A percentile compares a stretch with the other conserved stretches of the same genome.
phyloP scores from a whole-genome alignment of 2,329 filamentous ascomycete genomes.

The Penicillium glabrum region DNA sequence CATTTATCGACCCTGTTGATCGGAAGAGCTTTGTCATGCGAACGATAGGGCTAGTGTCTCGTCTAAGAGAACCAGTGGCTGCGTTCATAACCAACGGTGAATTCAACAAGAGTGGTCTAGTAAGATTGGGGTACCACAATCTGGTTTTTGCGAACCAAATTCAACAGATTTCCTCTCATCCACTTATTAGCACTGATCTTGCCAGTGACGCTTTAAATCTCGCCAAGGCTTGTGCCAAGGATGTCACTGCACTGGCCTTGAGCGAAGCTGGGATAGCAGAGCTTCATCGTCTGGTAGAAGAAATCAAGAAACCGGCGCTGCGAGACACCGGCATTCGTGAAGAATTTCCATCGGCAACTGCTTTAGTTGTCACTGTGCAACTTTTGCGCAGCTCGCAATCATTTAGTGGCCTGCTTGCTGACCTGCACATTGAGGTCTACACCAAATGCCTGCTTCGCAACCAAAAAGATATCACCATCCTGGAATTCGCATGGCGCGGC shows the following conservation, averaged over 20 bases:
- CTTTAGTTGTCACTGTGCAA: conserved; percentile 49
- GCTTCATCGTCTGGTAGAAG: conserved; percentile 47
- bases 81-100: conserved; percentile 14
- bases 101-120: conserved; percentile 17
- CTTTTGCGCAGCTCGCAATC: conserved; percentile 34
- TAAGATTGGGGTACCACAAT: conserved; percentile 31
- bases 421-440: conserved; percentile 38
- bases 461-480: conserved; percentile 26
- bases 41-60: conserved; percentile 34
- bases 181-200: conserved; percentile 25
- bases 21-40: conserved; percentile 48
- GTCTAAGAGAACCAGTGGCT: conserved; percentile 38
- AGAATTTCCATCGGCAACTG: conserved; percentile 45
- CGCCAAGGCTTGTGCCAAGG: conserved; percentile 34
- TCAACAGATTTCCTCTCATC: conserved; percentile 37
- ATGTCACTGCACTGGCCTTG: conserved; percentile 37
- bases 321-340: conserved; percentile 52
- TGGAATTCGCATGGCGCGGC: conserved; percentile 43
- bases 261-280: conserved; percentile 33
- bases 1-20: conserved; percentile 57
- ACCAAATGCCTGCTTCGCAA: conserved; percentile 20
- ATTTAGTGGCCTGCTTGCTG: conserved; percentile 43
- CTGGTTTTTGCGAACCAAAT: conserved; percentile 41
- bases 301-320: conserved; percentile 39
- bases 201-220: conserved; percentile 27